Base-by-base conservation (phyloP, 306 rosid species). In the Glycine tomentella region DNA sequence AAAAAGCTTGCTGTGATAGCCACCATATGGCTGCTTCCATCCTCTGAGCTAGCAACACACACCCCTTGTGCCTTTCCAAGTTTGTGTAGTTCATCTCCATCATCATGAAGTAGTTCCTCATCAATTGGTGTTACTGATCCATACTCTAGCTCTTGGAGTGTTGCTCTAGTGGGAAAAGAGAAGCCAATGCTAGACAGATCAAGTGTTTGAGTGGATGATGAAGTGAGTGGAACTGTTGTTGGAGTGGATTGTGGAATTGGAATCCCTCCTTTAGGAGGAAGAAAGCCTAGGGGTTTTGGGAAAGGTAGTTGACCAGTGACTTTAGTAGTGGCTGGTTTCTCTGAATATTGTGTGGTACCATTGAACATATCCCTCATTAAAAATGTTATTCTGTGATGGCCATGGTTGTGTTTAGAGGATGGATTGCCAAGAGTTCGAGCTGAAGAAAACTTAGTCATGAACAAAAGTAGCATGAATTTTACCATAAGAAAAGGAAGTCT, bases 11-110 rank as follows among this genome's bases (percentile, higher is more conserved):
- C 84, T 4, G 89, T 87, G 85, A 90, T 63, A 0, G 92, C 94
- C 81, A 94, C 80, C 94, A 94, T 91, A 51, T 91, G 90, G 62
- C 93, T 91, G 44, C 86, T 89, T 42, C 82, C 84, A 70, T 88
- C 91, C 70, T 85, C 93, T 25, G 87, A 79, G 76, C 89, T 87
- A 5, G 83, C 92, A 10, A 92, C 97, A 72, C 80, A 88, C 3
- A 92, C 87, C 52, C 98, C 94, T 78, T 84, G 81, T 63, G 91
- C 97, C 66, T 72, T 91, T 70, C 98, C 98, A 33, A 90, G 8
- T 34, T 72, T 62, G 9, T 31, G 53, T 2, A 83, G 10, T 34
- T 75, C 76, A 81, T 51, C 65, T 3, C 74, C 79, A 12, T 67
- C 73, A 53, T 76, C 69, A 36, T 75, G 78, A 16, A 83, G 81